A percentile compares a stretch with the other conserved stretches of the same genome.
Evolutionary conservation across 2,329 filamentous ascomycete genomes (phyloP).

Genomic region (Aspergillus sp.): DNA sequence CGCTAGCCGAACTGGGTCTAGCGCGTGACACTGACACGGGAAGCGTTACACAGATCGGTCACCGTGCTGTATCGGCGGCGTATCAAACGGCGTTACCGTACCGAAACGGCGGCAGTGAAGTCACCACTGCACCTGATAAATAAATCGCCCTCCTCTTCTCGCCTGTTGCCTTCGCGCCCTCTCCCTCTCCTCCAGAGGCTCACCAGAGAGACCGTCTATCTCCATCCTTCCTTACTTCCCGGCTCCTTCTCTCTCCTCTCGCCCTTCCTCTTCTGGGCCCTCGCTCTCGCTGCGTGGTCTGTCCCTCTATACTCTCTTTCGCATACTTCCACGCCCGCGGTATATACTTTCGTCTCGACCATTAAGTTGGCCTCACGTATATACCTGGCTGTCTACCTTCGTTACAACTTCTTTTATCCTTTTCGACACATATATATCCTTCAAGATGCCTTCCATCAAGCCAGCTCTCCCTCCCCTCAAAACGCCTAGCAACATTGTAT

Average conservation of each 20-base stretch:
- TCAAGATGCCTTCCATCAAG: constrained; percentile 33
- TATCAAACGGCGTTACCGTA: constrained; percentile 10
- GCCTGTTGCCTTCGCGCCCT: constrained; percentile 4
- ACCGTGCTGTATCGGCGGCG: constrained; percentile 11
- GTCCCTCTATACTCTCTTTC: constrained; percentile 7
- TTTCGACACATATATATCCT: not conserved
- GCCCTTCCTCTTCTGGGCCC: not conserved
- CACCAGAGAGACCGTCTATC: constrained; percentile 1
- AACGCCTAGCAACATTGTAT: constrained; percentile 44
- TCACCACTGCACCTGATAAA: constrained; percentile 12
- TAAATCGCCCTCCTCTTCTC: constrained; percentile 14
- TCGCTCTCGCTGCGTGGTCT: not conserved
- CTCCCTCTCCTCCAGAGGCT: constrained; percentile 7
- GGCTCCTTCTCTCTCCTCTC: not conserved
- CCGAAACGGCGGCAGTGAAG: constrained; percentile 8
- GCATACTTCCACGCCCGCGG: constrained; percentile 13
- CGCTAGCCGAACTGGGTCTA: constrained; percentile 8
- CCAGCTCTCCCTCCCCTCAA: constrained; percentile 43
- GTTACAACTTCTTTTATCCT: not conserved
- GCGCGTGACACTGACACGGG: constrained; percentile 16
- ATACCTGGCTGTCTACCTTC: not conserved
- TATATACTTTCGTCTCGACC: not conserved
- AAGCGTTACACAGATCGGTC: constrained; percentile 3
- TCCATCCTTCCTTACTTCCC: not conserved
- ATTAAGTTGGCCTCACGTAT: not conserved